phyloP scores from a whole-genome alignment of 352 stramenopile genomes.

The Phytopythium mirpurense region DNA sequence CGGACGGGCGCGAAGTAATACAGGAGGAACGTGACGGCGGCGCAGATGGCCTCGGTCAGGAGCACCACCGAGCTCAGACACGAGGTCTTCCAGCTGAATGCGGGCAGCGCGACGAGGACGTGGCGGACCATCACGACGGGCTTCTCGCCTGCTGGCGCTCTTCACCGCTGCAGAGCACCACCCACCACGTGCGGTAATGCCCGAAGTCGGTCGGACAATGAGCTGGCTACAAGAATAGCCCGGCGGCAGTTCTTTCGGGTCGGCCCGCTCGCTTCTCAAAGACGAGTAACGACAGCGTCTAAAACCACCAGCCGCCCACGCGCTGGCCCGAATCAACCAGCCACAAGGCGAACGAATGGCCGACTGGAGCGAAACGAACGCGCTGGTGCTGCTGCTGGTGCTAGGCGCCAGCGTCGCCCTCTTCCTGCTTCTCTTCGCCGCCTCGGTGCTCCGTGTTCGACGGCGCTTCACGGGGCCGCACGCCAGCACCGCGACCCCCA shows the following conservation, averaged over 20 bases:
- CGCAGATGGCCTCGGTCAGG: conserved; percentile 33
- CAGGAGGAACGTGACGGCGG: conserved; percentile 31
- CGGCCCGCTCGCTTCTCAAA: neutral
- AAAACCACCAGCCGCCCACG: neutral
- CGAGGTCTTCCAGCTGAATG: conserved; percentile 43
- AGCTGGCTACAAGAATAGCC: neutral
- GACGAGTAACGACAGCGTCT: neutral
- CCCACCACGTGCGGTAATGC: no score
- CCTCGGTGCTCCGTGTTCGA: conserved; percentile 17
- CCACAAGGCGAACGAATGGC: conserved; percentile 7
- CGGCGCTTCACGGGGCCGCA: conserved; percentile 14
- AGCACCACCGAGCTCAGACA: conserved; percentile 31
- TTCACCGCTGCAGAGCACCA: no score
- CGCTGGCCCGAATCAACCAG: neutral
- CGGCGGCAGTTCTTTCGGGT: neutral
- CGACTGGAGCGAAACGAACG: conserved; percentile 48
- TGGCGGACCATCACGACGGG: conserved; percentile 4
- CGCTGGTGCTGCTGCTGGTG: conserved; percentile 28
- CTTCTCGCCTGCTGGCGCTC: neutral
- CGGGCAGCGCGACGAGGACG: conserved; percentile 23
- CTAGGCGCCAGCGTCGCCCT: conserved; percentile 27
- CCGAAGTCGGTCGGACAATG: no score
- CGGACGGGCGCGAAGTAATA: conserved; percentile 34
- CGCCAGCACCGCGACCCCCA: conserved; percentile 12
- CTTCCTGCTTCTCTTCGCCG: conserved; percentile 31